These are phyloP conservation scores for Nephelium lappaceum DNA, from an alignment of 345 rosid species.

Conservation along the genomic window DNA sequence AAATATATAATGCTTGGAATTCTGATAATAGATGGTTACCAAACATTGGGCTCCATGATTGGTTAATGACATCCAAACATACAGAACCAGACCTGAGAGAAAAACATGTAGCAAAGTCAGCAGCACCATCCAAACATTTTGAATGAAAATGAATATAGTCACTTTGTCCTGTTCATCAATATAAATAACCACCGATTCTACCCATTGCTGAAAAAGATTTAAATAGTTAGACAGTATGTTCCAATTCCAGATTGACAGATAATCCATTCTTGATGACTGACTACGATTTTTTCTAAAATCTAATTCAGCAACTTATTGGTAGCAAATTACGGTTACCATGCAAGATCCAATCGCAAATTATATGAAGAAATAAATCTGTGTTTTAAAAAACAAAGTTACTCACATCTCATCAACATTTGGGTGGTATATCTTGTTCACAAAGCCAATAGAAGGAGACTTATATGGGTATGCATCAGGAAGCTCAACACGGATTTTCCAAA, in stretches of 20 bases:
- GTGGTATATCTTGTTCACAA: constrained; percentile 75
- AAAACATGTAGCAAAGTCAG: constrained; percentile 11
- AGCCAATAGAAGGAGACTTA: constrained; percentile 76
- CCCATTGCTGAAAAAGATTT: neutral
- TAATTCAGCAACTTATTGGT: neutral
- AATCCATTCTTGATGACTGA: neutral
- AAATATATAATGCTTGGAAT: neutral
- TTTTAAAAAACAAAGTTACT: constrained; percentile 33
- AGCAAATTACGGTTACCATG: neutral
- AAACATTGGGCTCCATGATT: constrained; percentile 86
- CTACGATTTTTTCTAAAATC: neutral
- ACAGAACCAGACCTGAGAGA: constrained; percentile 66
- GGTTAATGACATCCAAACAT: constrained; percentile 77
- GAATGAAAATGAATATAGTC: constrained; percentile 1
- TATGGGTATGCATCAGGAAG: constrained; percentile 82
- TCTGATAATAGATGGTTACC: constrained; percentile 38
- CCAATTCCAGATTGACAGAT: neutral
- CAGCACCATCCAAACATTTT: neutral
- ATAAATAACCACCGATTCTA: neutral
- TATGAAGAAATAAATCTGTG: neutral
- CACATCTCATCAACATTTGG: constrained; percentile 81
- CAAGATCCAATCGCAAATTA: constrained; percentile 3
- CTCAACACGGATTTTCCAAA: constrained; percentile 74
- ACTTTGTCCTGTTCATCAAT: neutral
- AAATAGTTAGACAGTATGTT: neutral